Conservation (phyloP, 257 asterid species). For the Solanum neorickii region DNA sequence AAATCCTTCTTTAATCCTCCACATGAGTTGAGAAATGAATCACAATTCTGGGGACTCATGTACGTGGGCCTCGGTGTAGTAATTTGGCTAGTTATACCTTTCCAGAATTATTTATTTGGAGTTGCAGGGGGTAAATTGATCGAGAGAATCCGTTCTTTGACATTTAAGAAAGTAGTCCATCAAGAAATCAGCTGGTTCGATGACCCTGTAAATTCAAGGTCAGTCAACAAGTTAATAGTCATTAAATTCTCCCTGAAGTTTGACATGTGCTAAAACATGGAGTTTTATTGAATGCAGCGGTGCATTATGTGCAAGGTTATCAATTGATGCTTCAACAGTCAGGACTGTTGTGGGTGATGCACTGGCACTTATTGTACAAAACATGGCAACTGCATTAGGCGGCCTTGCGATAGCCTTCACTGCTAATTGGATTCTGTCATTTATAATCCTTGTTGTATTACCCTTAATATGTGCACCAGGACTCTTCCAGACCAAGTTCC, state of each 20-base stretch:
- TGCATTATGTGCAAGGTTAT: conserved; percentile 21
- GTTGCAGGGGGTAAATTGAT: conserved; percentile 17
- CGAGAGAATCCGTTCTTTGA: conserved; percentile 1
- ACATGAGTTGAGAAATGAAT: not conserved
- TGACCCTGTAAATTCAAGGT: conserved; percentile 24
- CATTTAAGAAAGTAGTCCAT: conserved; percentile 14
- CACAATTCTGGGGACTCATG: conserved; percentile 20
- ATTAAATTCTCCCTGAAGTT: not conserved
- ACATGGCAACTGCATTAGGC: conserved; percentile 11
- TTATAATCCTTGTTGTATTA: conserved; percentile 7
- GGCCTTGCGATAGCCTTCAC: conserved; percentile 20
- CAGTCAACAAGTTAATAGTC: not conserved
- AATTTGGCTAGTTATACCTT: not conserved
- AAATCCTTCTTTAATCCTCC: conserved; percentile 17
- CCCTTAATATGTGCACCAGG: conserved; percentile 2
- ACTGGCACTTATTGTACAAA: conserved; percentile 15
- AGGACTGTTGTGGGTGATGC: conserved; percentile 11
- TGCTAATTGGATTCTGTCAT: conserved; percentile 12
- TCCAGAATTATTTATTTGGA: conserved; percentile 18
- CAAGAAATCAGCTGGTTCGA: conserved; percentile 23
- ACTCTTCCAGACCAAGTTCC: conserved; percentile 1
- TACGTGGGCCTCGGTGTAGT: conserved; percentile 7
- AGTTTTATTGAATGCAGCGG: conserved; percentile 1
- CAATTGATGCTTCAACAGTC: conserved; percentile 7
- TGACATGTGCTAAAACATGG: not conserved